Percentiles rank a stretch among this genome's conserved stretches.
Evolutionary conservation across 2,329 filamentous ascomycete species (phyloP).

Genomic region (Nemania sp.): DNA sequence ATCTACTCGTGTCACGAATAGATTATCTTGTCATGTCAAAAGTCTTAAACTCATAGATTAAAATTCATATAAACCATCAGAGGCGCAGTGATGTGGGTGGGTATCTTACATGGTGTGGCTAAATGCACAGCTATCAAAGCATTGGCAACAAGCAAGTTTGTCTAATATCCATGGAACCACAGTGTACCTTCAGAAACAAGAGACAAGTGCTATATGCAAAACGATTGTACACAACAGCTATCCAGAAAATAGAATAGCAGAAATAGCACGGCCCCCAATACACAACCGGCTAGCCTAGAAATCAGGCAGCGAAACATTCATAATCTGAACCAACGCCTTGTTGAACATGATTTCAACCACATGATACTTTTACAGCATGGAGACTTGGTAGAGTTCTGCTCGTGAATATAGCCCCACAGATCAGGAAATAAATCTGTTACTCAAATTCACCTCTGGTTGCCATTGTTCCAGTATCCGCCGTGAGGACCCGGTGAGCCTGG

Average conservation of each 20-base stretch:
- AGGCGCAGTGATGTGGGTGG: slow-evolving; percentile 2
- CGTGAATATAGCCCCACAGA: no score
- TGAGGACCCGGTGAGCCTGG: slow-evolving; percentile 17
- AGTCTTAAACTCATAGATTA: no score
- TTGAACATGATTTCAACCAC: slow-evolving; percentile 1
- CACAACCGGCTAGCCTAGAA: slow-evolving; percentile 1
- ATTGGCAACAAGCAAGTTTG: background rate
- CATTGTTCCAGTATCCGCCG: slow-evolving; percentile 17
- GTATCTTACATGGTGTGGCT: slow-evolving; percentile 22
- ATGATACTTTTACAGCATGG: background rate
- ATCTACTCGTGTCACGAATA: no score
- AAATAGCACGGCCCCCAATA: background rate
- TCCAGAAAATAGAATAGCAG: background rate
- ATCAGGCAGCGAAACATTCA: slow-evolving; percentile 10
- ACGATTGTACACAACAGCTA: slow-evolving; percentile 9
- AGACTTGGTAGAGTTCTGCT: no score
- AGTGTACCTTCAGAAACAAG: slow-evolving; percentile 3
- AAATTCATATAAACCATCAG: background rate
- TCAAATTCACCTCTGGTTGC: no score
- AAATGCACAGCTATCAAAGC: slow-evolving; percentile 12
- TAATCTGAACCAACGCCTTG: slow-evolving; percentile 19
- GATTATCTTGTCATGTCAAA: no score
- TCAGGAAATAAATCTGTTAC: no score
- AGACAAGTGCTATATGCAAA: slow-evolving; percentile 8
- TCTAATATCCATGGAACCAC: background rate